Percentiles rank a stretch among this genome's conserved stretches.
phyloP scores from a whole-genome alignment of 345 rosid species.

The Boechera stricta region DNA sequence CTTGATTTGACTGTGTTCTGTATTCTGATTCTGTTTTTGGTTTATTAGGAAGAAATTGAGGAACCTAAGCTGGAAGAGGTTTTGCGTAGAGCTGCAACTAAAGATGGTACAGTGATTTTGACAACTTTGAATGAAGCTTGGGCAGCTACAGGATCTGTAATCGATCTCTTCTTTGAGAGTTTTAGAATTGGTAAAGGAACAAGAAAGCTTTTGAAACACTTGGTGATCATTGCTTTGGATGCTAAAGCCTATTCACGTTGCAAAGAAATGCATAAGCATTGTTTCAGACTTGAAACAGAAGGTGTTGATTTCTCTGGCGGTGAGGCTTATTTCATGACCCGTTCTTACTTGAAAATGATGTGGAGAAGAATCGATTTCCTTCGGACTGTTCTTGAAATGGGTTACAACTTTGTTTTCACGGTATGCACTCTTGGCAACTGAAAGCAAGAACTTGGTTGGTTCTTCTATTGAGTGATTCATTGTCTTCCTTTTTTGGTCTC shows the following conservation, averaged over 20 bases:
- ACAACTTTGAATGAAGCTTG: constrained; percentile 89
- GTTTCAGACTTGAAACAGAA: constrained; percentile 70
- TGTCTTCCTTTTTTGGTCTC: neutral
- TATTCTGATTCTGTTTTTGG: neutral
- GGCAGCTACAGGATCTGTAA: constrained; percentile 67
- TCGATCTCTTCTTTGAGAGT: constrained; percentile 84
- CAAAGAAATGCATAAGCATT: constrained; percentile 57
- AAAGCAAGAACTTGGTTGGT: neutral
- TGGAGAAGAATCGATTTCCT: constrained; percentile 90
- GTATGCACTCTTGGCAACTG: constrained; percentile 45
- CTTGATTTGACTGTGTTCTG: neutral
- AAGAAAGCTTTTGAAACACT: constrained; percentile 60
- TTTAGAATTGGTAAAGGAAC: constrained; percentile 71
- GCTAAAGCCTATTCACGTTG: constrained; percentile 69
- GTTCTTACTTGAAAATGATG: constrained; percentile 84
- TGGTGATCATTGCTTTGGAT: constrained; percentile 83
- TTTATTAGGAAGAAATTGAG: constrained; percentile 20
- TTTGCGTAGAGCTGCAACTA: constrained; percentile 63
- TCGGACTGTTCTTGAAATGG: constrained; percentile 78
- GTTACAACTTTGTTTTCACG: constrained; percentile 87
- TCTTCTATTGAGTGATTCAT: constrained; percentile 11
- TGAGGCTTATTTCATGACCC: constrained; percentile 90
- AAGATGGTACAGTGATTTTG: constrained; percentile 66
- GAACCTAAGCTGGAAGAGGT: constrained; percentile 64
- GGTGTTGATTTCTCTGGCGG: constrained; percentile 64